Percentiles rank a stretch among this genome's conserved stretches.
These are phyloP conservation scores for Triglochin maritima DNA, from an alignment of 106 monocot genomes.

Conservation along the genomic window DNA sequence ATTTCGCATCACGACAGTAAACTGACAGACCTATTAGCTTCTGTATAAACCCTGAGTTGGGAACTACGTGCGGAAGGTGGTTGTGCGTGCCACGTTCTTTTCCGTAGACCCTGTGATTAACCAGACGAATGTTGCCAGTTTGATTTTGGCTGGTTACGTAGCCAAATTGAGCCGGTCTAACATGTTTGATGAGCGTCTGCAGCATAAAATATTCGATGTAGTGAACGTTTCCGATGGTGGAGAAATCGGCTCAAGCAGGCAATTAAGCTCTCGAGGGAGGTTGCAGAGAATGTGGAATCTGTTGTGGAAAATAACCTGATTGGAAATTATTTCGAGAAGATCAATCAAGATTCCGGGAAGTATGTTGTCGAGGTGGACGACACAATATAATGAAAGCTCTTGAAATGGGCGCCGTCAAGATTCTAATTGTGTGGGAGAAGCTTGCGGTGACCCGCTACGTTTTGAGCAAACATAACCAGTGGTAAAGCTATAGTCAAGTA, in stretches of 20 bases:
- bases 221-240: slow-evolving; percentile 61
- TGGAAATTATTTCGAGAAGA: slow-evolving; percentile 61
- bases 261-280: slow-evolving; percentile 45
- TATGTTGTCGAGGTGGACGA: slow-evolving; percentile 57
- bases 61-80: slow-evolving; percentile 55
- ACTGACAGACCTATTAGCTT: no score
- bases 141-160: slow-evolving; percentile 44
- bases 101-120: slow-evolving; percentile 46
- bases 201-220: slow-evolving; percentile 49
- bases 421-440: slow-evolving; percentile 44
- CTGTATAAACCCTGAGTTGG: slow-evolving; percentile 50
- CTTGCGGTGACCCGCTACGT: slow-evolving; percentile 38
- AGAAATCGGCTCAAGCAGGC: slow-evolving; percentile 58
- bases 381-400: slow-evolving; percentile 37
- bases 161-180: slow-evolving; percentile 58
- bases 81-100: slow-evolving; percentile 48
- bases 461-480: slow-evolving; percentile 30
- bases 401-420: slow-evolving; percentile 64
- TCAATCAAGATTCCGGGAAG: slow-evolving; percentile 56
- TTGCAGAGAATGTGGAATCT: slow-evolving; percentile 47
- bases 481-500: slow-evolving; percentile 40
- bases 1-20: no score
- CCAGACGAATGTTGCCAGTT: slow-evolving; percentile 52
- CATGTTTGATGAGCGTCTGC: slow-evolving; percentile 56
- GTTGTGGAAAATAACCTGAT: slow-evolving; percentile 54